phyloP scores from a whole-genome alignment of 352 stramenopile genomes.

The Pythium phragmitis region DNA sequence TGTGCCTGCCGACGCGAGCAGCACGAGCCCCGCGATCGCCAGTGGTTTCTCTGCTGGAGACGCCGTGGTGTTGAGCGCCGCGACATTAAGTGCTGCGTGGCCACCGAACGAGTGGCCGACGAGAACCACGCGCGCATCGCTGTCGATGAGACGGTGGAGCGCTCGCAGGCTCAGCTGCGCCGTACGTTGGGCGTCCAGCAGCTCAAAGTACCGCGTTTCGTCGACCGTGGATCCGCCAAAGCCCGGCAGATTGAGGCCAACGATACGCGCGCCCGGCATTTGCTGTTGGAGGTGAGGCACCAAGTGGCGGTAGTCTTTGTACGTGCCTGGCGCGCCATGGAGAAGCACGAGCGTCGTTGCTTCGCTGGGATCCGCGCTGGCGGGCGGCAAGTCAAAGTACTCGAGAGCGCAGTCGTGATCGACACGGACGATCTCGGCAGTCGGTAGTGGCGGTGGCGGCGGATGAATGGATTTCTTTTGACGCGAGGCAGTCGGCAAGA shows the following conservation, averaged over 20 bases:
- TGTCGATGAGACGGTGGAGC: slow-evolving; percentile 35
- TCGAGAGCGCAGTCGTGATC: slow-evolving; percentile 15
- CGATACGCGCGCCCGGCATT: slow-evolving; percentile 35
- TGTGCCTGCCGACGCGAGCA: slow-evolving; percentile 48
- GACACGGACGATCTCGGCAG: slow-evolving; percentile 13
- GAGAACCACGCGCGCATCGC: slow-evolving; percentile 43
- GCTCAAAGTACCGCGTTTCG: slow-evolving; percentile 38
- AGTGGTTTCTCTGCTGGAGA: slow-evolving; percentile 23
- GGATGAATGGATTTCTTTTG: neutral
- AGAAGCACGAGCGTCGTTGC: slow-evolving; percentile 53
- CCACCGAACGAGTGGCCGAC: slow-evolving; percentile 69
- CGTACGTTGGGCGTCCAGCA: slow-evolving; percentile 39
- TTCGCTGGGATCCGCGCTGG: neutral
- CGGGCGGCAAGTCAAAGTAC: slow-evolving; percentile 22
- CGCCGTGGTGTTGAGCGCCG: slow-evolving; percentile 33
- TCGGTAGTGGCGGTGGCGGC: slow-evolving; percentile 12
- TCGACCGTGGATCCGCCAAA: slow-evolving; percentile 53
- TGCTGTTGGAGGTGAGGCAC: slow-evolving; percentile 46
- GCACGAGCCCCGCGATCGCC: slow-evolving; percentile 40
- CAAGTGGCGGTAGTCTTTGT: slow-evolving; percentile 63
- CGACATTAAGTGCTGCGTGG: slow-evolving; percentile 52
- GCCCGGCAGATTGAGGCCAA: slow-evolving; percentile 62
- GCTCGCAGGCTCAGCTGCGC: slow-evolving; percentile 41
- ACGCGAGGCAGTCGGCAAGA: neutral
- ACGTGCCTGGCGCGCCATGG: slow-evolving; percentile 62